Base-by-base conservation (phyloP, 2,329 filamentous ascomycete species). In the Verticillium nonalfalfae region DNA sequence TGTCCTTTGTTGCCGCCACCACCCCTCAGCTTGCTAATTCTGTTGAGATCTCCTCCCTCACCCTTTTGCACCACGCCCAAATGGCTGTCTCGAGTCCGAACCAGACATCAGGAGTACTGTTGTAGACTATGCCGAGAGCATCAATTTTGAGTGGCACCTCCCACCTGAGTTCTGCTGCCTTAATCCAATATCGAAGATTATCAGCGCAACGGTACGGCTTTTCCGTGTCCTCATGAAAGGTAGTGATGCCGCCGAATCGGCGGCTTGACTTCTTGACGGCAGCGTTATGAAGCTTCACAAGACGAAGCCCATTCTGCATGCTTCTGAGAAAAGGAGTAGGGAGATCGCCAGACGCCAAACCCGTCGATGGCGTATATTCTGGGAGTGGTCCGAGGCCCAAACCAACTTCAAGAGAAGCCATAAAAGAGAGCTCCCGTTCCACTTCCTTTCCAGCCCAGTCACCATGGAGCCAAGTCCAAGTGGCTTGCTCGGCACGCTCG, bases 191-290 rank as follows among this genome's bases (percentile, higher is more conserved):
- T 50, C 93, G 86, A 64, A 99, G 81, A 73, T 99, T 99, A 68
- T 99, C 95, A 3, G 93, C 92, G 65, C 89, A 89, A 57, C 95
- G 89, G 74, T 99, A 99, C 0, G 95, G 95, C 76, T 98, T 98
- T 63, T 87, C 88, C 10, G 95, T 94, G 74, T 99, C 93, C n/a
- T 87, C 88, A 73, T 98, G 95, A 74, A 90, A 97, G 10, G 85
- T 84, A 61, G 91, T 92, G 71, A 99, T 97, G 65, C 91, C 86
- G 59, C 93, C 93, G 72, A 98, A 98, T 7, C 90, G 90, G 35
- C 91, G 85, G 71, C 89, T 88, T 26, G 93, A 97, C 72, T 91
- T 91, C 70, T 87, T 86, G 36, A 99, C 90, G 0, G 91, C 87
- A 14, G 89, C 88, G 72, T 99, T 99, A 81, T 99, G 95, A 65